Conservation (phyloP, 1,284 basidiomycete genomes). For the Marasmius tenuissimus region DNA sequence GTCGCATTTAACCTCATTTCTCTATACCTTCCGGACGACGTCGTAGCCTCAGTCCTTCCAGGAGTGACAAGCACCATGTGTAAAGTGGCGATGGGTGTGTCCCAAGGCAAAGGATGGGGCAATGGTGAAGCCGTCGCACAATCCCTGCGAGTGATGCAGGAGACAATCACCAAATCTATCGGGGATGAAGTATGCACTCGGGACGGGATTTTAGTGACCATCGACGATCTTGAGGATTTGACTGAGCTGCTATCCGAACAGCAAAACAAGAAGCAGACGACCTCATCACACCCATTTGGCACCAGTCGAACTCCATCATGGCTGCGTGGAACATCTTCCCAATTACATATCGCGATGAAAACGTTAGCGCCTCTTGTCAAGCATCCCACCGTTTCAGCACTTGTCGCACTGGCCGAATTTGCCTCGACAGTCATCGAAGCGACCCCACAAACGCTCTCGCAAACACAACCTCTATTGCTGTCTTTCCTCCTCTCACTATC, state of each 20-base stretch:
- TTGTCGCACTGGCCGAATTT: slow-evolving; percentile 55
- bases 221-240: slow-evolving; percentile 65
- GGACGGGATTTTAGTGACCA: slow-evolving; percentile 55
- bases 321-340: slow-evolving; percentile 65
- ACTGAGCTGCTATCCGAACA: slow-evolving; percentile 29
- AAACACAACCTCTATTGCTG: slow-evolving; percentile 63
- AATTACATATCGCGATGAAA: slow-evolving; percentile 68
- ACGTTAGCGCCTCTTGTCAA: slow-evolving; percentile 57
- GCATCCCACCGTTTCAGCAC: slow-evolving; percentile 66
- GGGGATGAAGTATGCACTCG: slow-evolving; percentile 65
- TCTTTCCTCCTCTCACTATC: slow-evolving; percentile 69
- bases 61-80: slow-evolving; percentile 78
- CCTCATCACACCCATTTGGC: slow-evolving; percentile 33
- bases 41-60: slow-evolving; percentile 76
- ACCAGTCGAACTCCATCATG: slow-evolving; percentile 56
- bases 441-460: slow-evolving; percentile 62
- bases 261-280: slow-evolving; percentile 6
- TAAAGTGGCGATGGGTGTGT: slow-evolving; percentile 61
- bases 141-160: slow-evolving; percentile 58
- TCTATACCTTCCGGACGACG: slow-evolving; percentile 61
- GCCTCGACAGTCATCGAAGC: slow-evolving; percentile 51
- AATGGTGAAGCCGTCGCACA: slow-evolving; percentile 63
- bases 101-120: slow-evolving; percentile 57
- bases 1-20: slow-evolving; percentile 55
- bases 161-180: slow-evolving; percentile 55